Base-by-base conservation (phyloP, 2,329 filamentous ascomycete species). In the Tympanopsis confertula region DNA sequence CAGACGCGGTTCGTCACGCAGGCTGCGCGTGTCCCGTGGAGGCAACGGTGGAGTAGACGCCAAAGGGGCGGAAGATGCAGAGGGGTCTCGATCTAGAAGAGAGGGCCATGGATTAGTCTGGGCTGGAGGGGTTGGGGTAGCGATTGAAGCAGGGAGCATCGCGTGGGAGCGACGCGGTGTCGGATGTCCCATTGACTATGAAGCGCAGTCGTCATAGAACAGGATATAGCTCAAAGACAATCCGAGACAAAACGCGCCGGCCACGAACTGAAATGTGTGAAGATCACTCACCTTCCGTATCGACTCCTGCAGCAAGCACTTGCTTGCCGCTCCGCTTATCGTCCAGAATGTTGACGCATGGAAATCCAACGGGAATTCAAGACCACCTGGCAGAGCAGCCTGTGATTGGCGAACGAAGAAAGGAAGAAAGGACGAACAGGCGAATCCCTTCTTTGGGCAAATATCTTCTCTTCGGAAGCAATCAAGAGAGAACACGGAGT, bases 311-410 rank as follows among this genome's bases (percentile, higher is more conserved):
- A 33, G 30, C 30, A 33, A 33, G 30, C 30, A 13, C 30, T 33
- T 33, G 30, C 30, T 33, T 33, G 30, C 30, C 15, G 30, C 30
- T 33, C 30, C 30, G 12, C 30, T 33, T 33, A 33, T 33, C 30
- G 30, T 33, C 30, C 30, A 33, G 30, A 33, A 33, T 33, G 30
- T 10, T 33, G 30, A 33, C 10, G 30, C 30, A 33, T 33, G 30
- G 30, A 33, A 33, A 26, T 7, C 7, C 22, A n/a, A 26, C 7
- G 7, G 7, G 22, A 26, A 26, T 10, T 7, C 7, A 26, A 26
- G 22, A 26, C 22, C 22, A 26, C 22, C 22, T 26, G 7, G 22
- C 22, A 26, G 22, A 7, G 7, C 22, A 26, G 22, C 22, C n/a
- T 26, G n/a, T 26, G 22, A 26, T 26, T n/a, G 22, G 22, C 22